Evolutionary conservation across 2,329 filamentous ascomycete genomes (phyloP).

Genomic region (Lasiodiplodia sp.): DNA sequence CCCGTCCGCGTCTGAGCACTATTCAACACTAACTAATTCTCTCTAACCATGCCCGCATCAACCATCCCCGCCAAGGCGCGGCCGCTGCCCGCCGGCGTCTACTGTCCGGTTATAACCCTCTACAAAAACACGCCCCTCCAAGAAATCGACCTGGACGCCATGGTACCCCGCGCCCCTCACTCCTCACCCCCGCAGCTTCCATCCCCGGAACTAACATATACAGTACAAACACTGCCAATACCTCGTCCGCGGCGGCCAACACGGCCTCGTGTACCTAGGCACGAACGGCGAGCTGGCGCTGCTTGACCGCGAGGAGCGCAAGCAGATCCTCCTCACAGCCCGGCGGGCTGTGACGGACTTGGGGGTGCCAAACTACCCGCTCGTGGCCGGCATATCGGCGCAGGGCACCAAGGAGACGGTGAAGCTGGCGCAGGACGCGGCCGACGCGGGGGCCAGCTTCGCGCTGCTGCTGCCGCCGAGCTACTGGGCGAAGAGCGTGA

Average conservation of each 20-base stretch:
- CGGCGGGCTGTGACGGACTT: conserved; percentile 49
- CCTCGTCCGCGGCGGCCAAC: conserved; percentile 53
- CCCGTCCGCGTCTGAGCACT: not conserved
- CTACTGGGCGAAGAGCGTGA: conserved; percentile 51
- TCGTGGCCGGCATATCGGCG: conserved; percentile 56
- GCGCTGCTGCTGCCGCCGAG: conserved; percentile 50
- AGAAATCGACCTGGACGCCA: conserved; percentile 54
- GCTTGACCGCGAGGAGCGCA: conserved; percentile 51
- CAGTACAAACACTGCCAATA: conserved; percentile 51
- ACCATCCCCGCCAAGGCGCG: conserved; percentile 44
- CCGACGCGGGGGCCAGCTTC: conserved; percentile 49
- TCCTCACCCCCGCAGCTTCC: not conserved
- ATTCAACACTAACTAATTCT: not conserved
- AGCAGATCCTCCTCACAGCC: conserved; percentile 51
- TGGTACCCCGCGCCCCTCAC: conserved; percentile 31
- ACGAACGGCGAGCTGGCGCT: conserved; percentile 58
- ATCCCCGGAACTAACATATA: too few relatives aligned
- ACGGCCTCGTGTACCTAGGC: conserved; percentile 56
- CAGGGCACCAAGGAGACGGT: conserved; percentile 47
- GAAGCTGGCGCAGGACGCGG: conserved; percentile 48
- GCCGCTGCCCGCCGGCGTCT: conserved; percentile 52
- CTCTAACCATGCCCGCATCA: conserved; percentile 11
- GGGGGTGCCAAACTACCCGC: conserved; percentile 47
- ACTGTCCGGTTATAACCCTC: conserved; percentile 57
- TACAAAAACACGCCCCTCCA: conserved; percentile 53